Evolutionary conservation across 2,329 filamentous ascomycete genomes (phyloP), one percentile per base, ranked within the genome.

Genomic region (Colletotrichum limetticola): DNA sequence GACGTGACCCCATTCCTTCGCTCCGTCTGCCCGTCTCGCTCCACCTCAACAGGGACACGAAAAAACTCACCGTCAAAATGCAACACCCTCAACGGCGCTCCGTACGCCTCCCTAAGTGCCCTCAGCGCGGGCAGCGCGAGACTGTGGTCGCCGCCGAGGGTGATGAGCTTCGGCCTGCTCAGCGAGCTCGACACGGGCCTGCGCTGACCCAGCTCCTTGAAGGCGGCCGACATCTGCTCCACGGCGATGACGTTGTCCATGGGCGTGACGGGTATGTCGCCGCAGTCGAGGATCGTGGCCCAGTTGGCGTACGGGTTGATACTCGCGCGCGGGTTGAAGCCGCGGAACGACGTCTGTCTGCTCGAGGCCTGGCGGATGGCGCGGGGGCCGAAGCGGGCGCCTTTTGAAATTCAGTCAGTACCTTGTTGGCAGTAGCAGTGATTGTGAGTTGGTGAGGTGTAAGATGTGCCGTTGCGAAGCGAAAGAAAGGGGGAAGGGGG

Each of bases 181-280:
- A 80, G 76, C 46, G 77, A 77, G 58, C 77, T 77, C 28, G 76
- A 84, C 57, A 75, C 80, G 71, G 86, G 82, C 5, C 68, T 26
- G 4, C 85, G 81, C 49, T 76, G 79, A 35, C 86, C 87, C 3
- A 97, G 90, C 82, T 95, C 92, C 7, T 87, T 85, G 80, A 94
- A 95, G 0, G 94, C 95, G 78, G 92, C 90, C 37, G 90, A 94
- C 95, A 98, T 97, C 83, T 98, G 95, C 57, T 88, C 86, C 66
- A 95, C 85, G 0, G 95, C 95, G 19, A 97, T 86, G 1, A 86
- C 90, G 80, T 98, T 98, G 84, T 98, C 95, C 77, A 97, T 92
- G 0, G 95, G 95, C 0, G 93, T 94, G 76, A 97, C 87, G 32
- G 95, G 95, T 68, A 98, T 95, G 80, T 98, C 95, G 59, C 95